These are phyloP conservation scores for Colletotrichum orbiculare DNA, from an alignment of 2,329 filamentous ascomycete species.

Conservation along the genomic window DNA sequence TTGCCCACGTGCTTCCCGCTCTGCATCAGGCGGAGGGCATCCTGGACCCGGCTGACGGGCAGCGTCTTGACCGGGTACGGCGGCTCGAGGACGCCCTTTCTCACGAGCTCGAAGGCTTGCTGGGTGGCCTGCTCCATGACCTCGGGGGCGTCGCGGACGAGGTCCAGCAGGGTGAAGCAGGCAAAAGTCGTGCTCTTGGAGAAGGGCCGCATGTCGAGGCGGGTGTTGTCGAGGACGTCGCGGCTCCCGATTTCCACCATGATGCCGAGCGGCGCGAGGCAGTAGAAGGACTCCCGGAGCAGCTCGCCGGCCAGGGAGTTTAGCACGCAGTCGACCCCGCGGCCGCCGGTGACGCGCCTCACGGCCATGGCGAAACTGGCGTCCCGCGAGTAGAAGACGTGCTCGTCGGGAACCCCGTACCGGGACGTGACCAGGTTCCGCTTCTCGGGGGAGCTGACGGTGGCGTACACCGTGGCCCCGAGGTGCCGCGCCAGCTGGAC, in stretches of 20 bases:
- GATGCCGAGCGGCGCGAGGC: conserved; percentile 51
- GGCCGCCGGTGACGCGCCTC: conserved; percentile 38
- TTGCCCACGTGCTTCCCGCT: conserved; percentile 54
- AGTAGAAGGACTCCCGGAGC: conserved; percentile 51
- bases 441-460: conserved; percentile 47
- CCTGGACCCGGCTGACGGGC: conserved; percentile 42
- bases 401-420: conserved; percentile 40
- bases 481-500: conserved; percentile 42
- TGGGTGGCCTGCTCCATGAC: conserved; percentile 29
- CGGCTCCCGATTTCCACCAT: conserved; percentile 56
- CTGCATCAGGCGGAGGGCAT: conserved; percentile 54
- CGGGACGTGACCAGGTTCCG: conserved; percentile 39
- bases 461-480: conserved; percentile 48
- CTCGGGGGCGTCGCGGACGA: conserved; percentile 32
- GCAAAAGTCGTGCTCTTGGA: conserved; percentile 47
- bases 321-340: conserved; percentile 46
- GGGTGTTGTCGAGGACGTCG: conserved; percentile 50
- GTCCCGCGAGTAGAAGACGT: conserved; percentile 46
- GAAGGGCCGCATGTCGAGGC: conserved; percentile 58
- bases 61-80: conserved; percentile 39
- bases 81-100: conserved; percentile 3
- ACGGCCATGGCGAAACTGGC: conserved; percentile 43
- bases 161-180: conserved; percentile 46
- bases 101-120: conserved; percentile 15
- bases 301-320: conserved; percentile 52